A percentile compares a stretch with the other conserved stretches of the same genome.
Evolutionary conservation across 78 protist genomes (phyloP).

Genomic region (Paulinella micropora): DNA sequence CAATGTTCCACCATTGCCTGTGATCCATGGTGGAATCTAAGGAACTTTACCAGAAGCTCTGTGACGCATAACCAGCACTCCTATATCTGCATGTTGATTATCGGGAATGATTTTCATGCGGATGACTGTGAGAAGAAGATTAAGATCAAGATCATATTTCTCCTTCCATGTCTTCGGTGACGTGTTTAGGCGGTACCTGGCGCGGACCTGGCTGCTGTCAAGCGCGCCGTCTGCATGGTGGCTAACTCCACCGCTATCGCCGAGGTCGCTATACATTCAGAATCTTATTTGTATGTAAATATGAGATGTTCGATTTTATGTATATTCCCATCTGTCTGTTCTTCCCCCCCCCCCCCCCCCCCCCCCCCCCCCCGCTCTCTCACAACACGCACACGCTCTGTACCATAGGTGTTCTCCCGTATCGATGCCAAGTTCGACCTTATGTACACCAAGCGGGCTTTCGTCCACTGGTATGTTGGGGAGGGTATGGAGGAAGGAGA

Average conservation of each 20-base stretch:
- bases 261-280: no score
- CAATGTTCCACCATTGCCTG: no score
- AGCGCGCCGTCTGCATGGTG: constrained; percentile 86
- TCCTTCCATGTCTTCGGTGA: no score
- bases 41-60: no score
- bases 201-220: constrained; percentile 89
- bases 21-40: no score
- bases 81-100: no score
- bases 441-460: constrained; percentile 95
- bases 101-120: no score
- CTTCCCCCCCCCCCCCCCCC: background rate
- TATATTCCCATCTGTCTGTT: background rate
- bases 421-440: constrained; percentile 83
- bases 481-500: constrained; percentile 99
- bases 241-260: constrained; percentile 94
- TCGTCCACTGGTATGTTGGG: constrained; percentile 97
- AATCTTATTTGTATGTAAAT: no score
- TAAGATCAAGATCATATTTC: no score
- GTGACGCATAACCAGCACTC: no score
- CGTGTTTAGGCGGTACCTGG: no score
- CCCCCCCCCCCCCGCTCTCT: background rate
- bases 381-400: constrained; percentile 86
- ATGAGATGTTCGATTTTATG: background rate
- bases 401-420: constrained; percentile 95
- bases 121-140: no score